phyloP scores from a whole-genome alignment of 192 early-diverging fungal genomes.

The Coemansia sp. region DNA sequence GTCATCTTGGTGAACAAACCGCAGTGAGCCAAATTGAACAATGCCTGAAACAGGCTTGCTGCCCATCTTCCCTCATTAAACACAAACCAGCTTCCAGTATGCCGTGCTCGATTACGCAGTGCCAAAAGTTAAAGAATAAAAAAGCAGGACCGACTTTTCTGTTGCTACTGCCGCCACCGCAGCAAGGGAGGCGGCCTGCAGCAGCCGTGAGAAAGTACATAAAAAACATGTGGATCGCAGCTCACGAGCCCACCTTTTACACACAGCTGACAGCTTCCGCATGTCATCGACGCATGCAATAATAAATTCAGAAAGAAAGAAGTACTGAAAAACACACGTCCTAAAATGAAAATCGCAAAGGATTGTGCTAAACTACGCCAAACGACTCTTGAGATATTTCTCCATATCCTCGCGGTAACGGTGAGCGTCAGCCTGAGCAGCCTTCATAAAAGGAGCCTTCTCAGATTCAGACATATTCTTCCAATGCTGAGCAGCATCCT shows the following conservation, averaged over 20 bases:
- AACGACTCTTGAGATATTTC: slow-evolving; percentile 24
- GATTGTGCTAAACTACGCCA: background rate
- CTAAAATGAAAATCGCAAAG: background rate
- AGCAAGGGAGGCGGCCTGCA: too few relatives aligned
- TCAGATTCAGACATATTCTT: slow-evolving; percentile 25
- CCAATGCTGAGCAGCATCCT: slow-evolving; percentile 25
- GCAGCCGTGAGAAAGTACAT: slow-evolving; percentile 4
- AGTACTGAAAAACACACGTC: background rate
- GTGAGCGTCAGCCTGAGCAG: slow-evolving; percentile 5
- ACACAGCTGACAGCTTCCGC: too few relatives aligned
- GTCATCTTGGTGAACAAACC: too few relatives aligned
- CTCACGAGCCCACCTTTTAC: too few relatives aligned
- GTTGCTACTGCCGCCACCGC: background rate
- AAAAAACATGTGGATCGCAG: too few relatives aligned
- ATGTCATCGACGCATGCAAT: background rate
- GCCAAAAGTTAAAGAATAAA: background rate
- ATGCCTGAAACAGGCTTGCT: too few relatives aligned
- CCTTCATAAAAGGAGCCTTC: slow-evolving; percentile 27
- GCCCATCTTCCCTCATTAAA: too few relatives aligned
- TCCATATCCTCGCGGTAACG: slow-evolving; percentile 24
- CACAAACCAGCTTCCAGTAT: too few relatives aligned
- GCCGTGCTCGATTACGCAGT: too few relatives aligned
- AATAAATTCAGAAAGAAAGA: background rate
- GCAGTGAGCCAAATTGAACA: too few relatives aligned
- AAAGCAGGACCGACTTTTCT: background rate